These are phyloP conservation scores for Candida dendrica DNA, from an alignment of 805 yeast species.

Conservation along the genomic window DNA sequence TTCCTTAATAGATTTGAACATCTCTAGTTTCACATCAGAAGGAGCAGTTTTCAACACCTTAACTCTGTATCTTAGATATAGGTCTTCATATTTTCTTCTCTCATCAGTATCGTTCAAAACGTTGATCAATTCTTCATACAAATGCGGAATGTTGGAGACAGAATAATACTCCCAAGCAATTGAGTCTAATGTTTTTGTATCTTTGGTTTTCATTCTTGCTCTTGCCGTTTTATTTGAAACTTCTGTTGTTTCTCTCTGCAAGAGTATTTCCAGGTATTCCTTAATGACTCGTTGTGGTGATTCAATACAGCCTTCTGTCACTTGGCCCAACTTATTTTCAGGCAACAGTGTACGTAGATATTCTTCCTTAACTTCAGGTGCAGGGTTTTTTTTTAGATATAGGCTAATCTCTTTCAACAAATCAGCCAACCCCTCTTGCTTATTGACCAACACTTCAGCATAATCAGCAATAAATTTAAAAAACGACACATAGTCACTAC, in stretches of 20 bases:
- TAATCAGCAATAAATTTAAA: slow-evolving; percentile 41
- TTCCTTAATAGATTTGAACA: slow-evolving; percentile 38
- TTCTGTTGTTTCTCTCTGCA: slow-evolving; percentile 30
- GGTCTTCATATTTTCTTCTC: slow-evolving; percentile 55
- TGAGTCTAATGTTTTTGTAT: slow-evolving; percentile 26
- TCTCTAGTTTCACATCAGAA: slow-evolving; percentile 25
- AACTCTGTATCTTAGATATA: slow-evolving; percentile 49
- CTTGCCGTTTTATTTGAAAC: slow-evolving; percentile 36
- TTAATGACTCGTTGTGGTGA: slow-evolving; percentile 37
- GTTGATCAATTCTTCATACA: slow-evolving; percentile 53
- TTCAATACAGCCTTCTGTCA: slow-evolving; percentile 40
- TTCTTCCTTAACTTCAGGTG: slow-evolving; percentile 31
- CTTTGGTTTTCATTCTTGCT: slow-evolving; percentile 34
- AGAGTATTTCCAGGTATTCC: slow-evolving; percentile 35
- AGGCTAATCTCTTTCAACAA: slow-evolving; percentile 37
- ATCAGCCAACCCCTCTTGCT: slow-evolving; percentile 42
- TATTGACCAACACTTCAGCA: slow-evolving; percentile 32
- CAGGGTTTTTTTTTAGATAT: slow-evolving; percentile 31
- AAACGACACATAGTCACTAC: slow-evolving; percentile 33
- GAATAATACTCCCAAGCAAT: slow-evolving; percentile 40
- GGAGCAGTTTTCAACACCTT: slow-evolving; percentile 50
- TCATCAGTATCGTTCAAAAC: slow-evolving; percentile 51
- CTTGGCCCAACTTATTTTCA: slow-evolving; percentile 45
- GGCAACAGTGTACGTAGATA: slow-evolving; percentile 50
- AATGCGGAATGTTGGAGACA: slow-evolving; percentile 41